phyloP scores from a whole-genome alignment of 2,329 filamentous ascomycete genomes.

The Apiospora hydei region DNA sequence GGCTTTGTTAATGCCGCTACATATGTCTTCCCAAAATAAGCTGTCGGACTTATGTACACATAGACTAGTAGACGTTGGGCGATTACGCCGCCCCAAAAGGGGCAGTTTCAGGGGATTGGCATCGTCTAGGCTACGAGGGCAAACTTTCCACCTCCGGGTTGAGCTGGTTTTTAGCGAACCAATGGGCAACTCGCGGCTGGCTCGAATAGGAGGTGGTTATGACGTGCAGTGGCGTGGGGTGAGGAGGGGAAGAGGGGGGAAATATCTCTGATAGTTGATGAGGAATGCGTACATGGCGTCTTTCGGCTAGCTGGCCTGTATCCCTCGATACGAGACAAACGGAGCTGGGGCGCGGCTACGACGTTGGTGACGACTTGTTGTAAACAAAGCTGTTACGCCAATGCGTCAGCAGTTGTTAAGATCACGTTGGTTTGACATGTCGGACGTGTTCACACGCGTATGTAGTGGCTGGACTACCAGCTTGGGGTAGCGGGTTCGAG shows the following conservation, averaged over 20 bases:
- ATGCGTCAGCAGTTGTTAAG: conserved; percentile 4
- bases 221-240: not conserved
- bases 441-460: not conserved
- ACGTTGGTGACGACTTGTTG: not conserved
- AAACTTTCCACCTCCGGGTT: not conserved
- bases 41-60: not conserved
- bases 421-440: conserved; percentile 1
- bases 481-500: not conserved
- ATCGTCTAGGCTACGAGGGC: not conserved
- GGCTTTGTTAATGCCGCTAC: not conserved
- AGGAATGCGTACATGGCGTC: not conserved
- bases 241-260: not conserved
- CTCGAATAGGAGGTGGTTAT: not conserved
- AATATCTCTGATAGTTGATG: not conserved
- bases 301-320: not conserved
- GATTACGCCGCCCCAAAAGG: not conserved
- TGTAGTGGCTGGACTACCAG: not conserved
- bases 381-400: conserved; percentile 11
- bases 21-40: not conserved
- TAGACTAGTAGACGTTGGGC: not conserved
- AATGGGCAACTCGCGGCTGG: not conserved
- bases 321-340: not conserved
- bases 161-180: no score
- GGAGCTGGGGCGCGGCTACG: not conserved
- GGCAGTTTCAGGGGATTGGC: not conserved